Base-by-base conservation (phyloP, 352 stramenopile genomes). In the Pilasporangium apinafurcum region DNA sequence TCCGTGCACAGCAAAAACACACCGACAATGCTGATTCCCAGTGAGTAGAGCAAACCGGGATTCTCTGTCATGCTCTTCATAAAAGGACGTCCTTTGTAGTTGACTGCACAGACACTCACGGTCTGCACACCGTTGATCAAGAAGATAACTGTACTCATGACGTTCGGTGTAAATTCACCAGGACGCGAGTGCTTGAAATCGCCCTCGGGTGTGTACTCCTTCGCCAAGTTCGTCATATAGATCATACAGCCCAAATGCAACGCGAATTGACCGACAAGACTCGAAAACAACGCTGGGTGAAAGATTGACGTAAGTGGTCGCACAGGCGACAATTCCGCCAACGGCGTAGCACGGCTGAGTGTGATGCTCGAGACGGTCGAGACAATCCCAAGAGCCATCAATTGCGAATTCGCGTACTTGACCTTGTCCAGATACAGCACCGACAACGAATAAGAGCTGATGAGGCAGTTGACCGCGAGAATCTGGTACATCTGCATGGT, bases 401-500 rank as follows among this genome's bases (percentile, higher is more conserved):
- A 74, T 68, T 99, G 95, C 42, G 86, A 93, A 79, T 99, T 98
- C 6, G 95, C 96, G 60, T 98, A 98, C 71, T 99, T 99, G 28
- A 99, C 96, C 51, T 98, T 98, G 59, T 98, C 83, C 20, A 99
- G 66, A 62, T 98, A 99, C 17, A 99, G 69, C 56, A 96, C 96
- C 8, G 92, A 98, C n/a, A 99, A 76, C 48, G 97, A 97, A 66
- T 98, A 98, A 40, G 96, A 98, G 63, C 88, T 97, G 39, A 98
- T 97, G 4, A 99, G 69, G 61, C 96, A 99, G 70, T 99, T 98
- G 0, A 99, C 82, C 17, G 94, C 96, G 37, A 99, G 66, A 53
- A 99, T 99, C 68, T 98, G 95, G 68, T 98, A 98, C 80, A 98
- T 96, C 72, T 99, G 96, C 59, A 99, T 95, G 35, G 98, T 99